These are phyloP conservation scores for Craspedostauros australis DNA, from an alignment of 108 stramenopile species.

Conservation along the genomic window DNA sequence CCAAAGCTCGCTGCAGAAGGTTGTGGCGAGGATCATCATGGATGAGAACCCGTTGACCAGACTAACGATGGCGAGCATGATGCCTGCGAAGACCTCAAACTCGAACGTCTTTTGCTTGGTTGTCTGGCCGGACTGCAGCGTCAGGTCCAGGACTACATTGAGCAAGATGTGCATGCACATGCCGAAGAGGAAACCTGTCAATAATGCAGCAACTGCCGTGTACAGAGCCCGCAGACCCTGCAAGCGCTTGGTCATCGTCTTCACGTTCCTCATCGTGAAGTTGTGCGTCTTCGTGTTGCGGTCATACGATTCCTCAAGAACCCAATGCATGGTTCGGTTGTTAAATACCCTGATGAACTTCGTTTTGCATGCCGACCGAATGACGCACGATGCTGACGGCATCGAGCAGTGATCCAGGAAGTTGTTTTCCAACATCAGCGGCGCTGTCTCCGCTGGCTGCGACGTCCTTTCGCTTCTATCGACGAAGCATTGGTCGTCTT, in stretches of 20 bases:
- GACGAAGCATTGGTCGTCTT: too few species aligned
- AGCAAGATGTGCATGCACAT: constrained; percentile 48
- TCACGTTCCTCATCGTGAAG: constrained; percentile 33
- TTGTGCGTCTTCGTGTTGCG: constrained; percentile 10
- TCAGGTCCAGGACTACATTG: constrained; percentile 36
- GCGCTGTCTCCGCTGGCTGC: too few species aligned
- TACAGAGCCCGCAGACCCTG: constrained; percentile 38
- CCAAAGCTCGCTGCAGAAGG: constrained; percentile 36
- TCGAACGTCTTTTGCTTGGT: too few species aligned
- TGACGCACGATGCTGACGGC: constrained; percentile 24
- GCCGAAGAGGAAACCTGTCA: constrained; percentile 45
- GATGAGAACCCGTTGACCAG: constrained; percentile 40
- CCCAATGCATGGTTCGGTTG: constrained; percentile 29
- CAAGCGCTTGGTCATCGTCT: too few species aligned
- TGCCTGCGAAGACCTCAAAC: constrained; percentile 11
- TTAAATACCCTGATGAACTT: constrained; percentile 28
- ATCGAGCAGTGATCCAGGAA: constrained; percentile 49
- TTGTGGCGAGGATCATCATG: constrained; percentile 41
- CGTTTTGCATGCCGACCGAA: constrained; percentile 26
- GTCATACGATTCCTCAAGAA: constrained; percentile 23
- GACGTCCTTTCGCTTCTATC: too few species aligned
- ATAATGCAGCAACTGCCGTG: constrained; percentile 37
- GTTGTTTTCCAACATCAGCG: too few species aligned
- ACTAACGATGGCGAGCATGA: constrained; percentile 29
- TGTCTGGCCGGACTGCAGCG: constrained; percentile 21